phyloP scores from a whole-genome alignment of 2,329 filamentous ascomycete species.

The Aspergillus hiratsukae region DNA sequence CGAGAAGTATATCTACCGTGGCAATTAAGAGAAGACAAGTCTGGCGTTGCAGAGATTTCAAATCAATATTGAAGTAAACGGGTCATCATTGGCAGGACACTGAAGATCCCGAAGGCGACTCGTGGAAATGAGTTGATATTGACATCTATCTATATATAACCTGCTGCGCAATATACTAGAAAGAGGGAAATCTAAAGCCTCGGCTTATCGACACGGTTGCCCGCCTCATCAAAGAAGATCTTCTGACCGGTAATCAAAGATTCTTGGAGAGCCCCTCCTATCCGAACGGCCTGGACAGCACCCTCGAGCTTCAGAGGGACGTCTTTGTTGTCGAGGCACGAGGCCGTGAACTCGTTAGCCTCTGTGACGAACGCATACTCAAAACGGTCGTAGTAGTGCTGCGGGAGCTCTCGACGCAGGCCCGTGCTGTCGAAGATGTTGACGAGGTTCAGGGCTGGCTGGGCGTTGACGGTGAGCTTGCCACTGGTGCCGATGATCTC shows the following conservation, averaged over 20 bases:
- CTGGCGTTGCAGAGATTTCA: not conserved
- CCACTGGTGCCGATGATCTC: constrained; percentile 65
- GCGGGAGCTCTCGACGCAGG: constrained; percentile 57
- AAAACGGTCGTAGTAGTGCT: constrained; percentile 62
- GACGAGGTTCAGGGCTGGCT: constrained; percentile 55
- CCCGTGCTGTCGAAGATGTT: constrained; percentile 52
- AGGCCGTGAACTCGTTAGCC: constrained; percentile 60
- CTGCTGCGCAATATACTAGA: not conserved
- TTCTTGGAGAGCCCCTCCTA: constrained; percentile 58
- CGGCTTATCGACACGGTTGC: constrained; percentile 40
- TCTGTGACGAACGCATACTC: constrained; percentile 61
- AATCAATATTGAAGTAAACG: no score
- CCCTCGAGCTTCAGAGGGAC: constrained; percentile 55
- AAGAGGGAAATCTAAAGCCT: constrained; percentile 1
- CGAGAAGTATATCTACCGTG: not conserved
- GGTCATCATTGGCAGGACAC: not conserved
- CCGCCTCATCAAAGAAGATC: constrained; percentile 56
- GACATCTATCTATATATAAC: not conserved
- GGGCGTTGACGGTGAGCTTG: constrained; percentile 58
- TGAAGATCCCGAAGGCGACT: no score
- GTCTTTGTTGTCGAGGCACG: constrained; percentile 52
- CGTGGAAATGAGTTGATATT: not conserved
- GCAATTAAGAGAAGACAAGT: not conserved
- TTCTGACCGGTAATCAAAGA: constrained; percentile 52
- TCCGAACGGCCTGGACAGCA: constrained; percentile 55